Conservation (phyloP, 116 monocot genomes). For the Cymodocea nodosa region DNA sequence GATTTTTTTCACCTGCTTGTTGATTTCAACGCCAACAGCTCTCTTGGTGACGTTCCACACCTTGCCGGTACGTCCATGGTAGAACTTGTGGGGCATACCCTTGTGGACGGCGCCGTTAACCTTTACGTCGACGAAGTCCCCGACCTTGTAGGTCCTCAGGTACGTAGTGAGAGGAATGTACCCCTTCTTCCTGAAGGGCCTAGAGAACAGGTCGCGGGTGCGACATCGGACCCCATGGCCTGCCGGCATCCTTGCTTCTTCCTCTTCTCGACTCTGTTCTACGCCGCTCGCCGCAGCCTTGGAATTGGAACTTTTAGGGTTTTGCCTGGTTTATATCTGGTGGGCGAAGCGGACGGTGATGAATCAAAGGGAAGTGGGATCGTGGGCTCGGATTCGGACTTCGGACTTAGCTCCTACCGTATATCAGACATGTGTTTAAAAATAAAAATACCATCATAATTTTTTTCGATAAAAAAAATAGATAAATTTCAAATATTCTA, state of each 20-base stretch:
- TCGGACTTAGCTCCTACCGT: too few species aligned
- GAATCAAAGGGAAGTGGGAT: too few species aligned
- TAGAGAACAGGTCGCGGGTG: conserved; percentile 28
- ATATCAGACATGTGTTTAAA: too few species aligned
- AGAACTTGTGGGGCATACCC: conserved; percentile 32
- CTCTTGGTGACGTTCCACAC: conserved; percentile 31
- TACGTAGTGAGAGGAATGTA: conserved; percentile 26
- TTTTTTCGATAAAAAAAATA: too few species aligned
- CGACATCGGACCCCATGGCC: conserved; percentile 30
- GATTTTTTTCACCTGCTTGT: conserved; percentile 17
- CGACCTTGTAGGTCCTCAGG: conserved; percentile 14
- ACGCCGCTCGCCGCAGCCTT: background rate
- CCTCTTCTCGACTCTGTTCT: too few species aligned
- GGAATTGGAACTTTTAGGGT: background rate
- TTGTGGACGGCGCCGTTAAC: conserved; percentile 27
- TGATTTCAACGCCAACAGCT: conserved; percentile 24
- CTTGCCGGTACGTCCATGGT: conserved; percentile 23
- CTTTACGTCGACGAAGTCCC: conserved; percentile 22
- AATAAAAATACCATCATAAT: too few species aligned
- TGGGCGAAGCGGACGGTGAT: too few species aligned
- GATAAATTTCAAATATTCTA: too few species aligned
- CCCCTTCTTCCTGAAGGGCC: conserved; percentile 40
- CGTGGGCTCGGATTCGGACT: too few species aligned
- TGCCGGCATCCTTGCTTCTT: conserved; percentile 20
- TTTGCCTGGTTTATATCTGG: too few species aligned